Conservation (phyloP, 2,329 filamentous ascomycete species). For the Aspergillus brasiliensis region DNA sequence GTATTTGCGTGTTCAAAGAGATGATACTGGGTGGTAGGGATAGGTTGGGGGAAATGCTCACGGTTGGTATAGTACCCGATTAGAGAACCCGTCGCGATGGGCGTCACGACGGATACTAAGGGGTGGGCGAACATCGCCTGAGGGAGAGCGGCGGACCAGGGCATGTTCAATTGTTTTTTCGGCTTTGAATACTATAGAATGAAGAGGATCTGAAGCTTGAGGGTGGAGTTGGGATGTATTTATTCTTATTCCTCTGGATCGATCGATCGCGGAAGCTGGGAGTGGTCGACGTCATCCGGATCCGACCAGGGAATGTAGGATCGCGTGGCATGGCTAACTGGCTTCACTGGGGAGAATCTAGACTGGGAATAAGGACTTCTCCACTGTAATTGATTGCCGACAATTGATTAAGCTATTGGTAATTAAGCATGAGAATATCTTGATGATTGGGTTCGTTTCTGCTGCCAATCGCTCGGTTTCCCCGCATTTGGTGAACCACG, state of each 20-base stretch:
- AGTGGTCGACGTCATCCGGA: conserved; percentile 2
- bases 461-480: no score
- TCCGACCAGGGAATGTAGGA: neutral
- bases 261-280: neutral
- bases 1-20: neutral
- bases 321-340: no score
- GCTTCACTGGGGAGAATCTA: no score
- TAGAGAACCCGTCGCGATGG: conserved; percentile 27
- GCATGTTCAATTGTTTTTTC: conserved; percentile 19
- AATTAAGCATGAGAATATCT: no score
- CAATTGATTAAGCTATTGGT: no score
- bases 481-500: no score
- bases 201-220: neutral
- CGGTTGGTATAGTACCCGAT: conserved; percentile 36
- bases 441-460: no score
- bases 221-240: neutral
- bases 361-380: no score
- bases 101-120: conserved; percentile 31
- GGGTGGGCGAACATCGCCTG: conserved; percentile 34
- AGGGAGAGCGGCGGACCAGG: conserved; percentile 34
- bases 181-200: no score
- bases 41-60: conserved; percentile 17
- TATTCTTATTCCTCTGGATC: neutral
- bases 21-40: neutral
- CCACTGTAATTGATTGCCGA: no score